These are phyloP conservation scores for Plasmodium cynomolgi DNA, from an alignment of 169 alveolate species.

Conservation along the genomic window DNA sequence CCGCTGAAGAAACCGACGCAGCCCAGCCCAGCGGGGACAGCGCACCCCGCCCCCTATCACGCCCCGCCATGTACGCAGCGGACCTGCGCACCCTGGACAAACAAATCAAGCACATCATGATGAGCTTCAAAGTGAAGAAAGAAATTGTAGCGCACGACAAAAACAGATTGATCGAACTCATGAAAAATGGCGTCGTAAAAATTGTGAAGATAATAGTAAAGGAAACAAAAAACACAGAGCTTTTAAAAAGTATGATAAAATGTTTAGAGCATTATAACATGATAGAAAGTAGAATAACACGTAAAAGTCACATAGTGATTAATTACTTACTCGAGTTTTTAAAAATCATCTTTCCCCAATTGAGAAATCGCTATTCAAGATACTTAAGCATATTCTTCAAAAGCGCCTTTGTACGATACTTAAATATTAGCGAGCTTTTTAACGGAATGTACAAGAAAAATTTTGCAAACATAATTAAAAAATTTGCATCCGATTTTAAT, in stretches of 20 bases:
- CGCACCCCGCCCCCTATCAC: neutral
- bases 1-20: neutral
- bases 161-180: neutral
- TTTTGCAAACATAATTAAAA: neutral
- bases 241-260: conserved; percentile 10
- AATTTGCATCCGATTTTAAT: conserved; percentile 2
- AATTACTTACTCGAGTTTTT: conserved; percentile 38
- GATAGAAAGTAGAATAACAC: conserved; percentile 19
- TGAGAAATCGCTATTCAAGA: conserved; percentile 21
- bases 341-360: conserved; percentile 13
- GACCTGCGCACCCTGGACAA: conserved; percentile 21
- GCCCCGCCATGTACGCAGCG: neutral
- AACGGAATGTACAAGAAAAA: neutral
- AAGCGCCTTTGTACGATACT: conserved; percentile 46
- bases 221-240: conserved; percentile 34
- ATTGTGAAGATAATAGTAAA: conserved; percentile 26
- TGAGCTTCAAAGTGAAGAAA: conserved; percentile 3
- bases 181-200: conserved; percentile 12
- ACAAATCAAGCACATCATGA: neutral
- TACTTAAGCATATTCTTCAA: conserved; percentile 28
- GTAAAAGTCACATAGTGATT: conserved; percentile 15
- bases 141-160: neutral
- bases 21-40: neutral
- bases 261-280: conserved; percentile 54
- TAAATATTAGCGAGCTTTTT: conserved; percentile 25